Base-by-base conservation (phyloP, 805 yeast genomes). In the Ogataea thermomethanolica region DNA sequence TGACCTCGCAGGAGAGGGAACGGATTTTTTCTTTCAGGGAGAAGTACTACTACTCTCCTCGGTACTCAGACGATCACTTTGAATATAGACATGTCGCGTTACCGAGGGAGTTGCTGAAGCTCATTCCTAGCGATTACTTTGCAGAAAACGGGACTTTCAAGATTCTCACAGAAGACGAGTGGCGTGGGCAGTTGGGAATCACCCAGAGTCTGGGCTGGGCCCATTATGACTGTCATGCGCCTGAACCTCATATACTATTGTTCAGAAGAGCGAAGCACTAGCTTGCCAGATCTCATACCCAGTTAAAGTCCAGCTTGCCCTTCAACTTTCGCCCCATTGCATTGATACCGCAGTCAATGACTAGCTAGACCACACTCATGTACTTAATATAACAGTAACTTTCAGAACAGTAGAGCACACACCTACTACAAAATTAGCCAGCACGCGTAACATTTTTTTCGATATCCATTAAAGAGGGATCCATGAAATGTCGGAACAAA, bases 131-230 rank as follows among this genome's bases (percentile, higher is more conserved):
- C 29, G 99, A 95, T 59, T 95, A 90, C 59, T 93, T 93, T 71
- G 80, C 89, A 2, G 95, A 90, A 44, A 87, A 95, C 2, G 98
- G 98, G 5, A 93, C 99, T 0, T 71, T 93, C 53, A 79, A 96
- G 50, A 87, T 93, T 31, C 68, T 93, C 28, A 65, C 84, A 35
- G 99, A 93, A 62, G 98, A 93, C 51, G 99, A 93, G 65, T 93
- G 99, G 99, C 75, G 99, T 62, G 52, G 55, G 9, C 98, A 97
- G 1, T 69, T 93, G 35, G 99, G 99, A 2, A 89, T 93, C 55
- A 93, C 98, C 6, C 99, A 93, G 64, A 85, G 95, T 26, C 70
- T 93, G 45, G 99, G 99, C 1, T 93, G 99, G 99, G 93, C 76
- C 39, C 99, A 93, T 64, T 93, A 91, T 59, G 99, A 93, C 57